phyloP scores from a whole-genome alignment of 306 rosid genomes.

The Sphenostylis stenocarpa region DNA sequence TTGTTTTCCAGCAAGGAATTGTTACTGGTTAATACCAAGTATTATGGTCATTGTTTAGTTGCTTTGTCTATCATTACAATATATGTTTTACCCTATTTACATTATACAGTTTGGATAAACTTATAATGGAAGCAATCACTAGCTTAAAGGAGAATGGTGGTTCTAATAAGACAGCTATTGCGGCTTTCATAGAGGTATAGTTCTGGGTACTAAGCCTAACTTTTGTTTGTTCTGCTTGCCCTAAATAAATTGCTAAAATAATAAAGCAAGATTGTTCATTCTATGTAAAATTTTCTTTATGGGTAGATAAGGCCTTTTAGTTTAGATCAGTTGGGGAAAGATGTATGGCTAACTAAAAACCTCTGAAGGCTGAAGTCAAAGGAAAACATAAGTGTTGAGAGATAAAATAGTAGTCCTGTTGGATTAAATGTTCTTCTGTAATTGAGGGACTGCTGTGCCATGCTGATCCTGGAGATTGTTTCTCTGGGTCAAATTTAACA shows the following conservation, averaged over 20 bases:
- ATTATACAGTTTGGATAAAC: conserved; percentile 73
- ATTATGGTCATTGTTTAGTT: not conserved
- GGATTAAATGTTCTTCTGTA: not conserved
- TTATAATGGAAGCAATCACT: conserved; percentile 82
- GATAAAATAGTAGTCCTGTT: not conserved
- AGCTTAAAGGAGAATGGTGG: conserved; percentile 80
- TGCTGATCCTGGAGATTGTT: not conserved
- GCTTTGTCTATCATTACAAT: conserved; percentile 8
- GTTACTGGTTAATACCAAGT: not conserved
- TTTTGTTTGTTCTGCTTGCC: conserved; percentile 3
- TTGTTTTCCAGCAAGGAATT: conserved; percentile 20
- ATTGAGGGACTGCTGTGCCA: not conserved
- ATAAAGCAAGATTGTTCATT: not conserved
- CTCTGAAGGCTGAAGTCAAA: not conserved
- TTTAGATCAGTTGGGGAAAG: not conserved
- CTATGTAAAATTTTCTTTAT: not conserved
- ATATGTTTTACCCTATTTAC: conserved; percentile 20
- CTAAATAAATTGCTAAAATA: not conserved
- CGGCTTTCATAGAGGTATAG: conserved; percentile 82
- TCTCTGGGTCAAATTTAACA: not conserved
- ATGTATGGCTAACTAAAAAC: not conserved
- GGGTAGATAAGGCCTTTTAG: not conserved
- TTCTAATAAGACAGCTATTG: conserved; percentile 84
- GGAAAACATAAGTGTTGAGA: not conserved
- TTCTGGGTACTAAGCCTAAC: conserved; percentile 4